Percentiles rank a stretch among this genome's conserved stretches.
phyloP scores from a whole-genome alignment of 192 early-diverging fungal genomes.

The Coemansia erecta region DNA sequence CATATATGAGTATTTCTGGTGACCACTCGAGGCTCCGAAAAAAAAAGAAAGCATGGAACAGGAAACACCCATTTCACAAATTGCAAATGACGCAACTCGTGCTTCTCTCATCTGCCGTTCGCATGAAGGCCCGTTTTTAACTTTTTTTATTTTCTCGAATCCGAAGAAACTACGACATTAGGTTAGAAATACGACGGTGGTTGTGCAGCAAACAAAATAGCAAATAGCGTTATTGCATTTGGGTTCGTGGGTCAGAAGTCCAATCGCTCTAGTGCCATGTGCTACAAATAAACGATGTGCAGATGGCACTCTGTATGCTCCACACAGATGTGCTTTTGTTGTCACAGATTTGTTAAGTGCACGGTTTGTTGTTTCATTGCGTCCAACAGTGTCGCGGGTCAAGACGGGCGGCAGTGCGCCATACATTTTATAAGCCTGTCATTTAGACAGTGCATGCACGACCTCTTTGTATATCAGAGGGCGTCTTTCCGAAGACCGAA shows the following conservation, averaged over 20 bases:
- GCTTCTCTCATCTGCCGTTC: neutral
- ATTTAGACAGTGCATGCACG: too few relatives aligned
- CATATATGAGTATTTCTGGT: conserved; percentile 1
- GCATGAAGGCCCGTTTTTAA: neutral
- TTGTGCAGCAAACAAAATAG: neutral
- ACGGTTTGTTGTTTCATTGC: neutral
- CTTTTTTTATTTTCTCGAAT: neutral
- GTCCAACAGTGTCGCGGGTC: too few relatives aligned
- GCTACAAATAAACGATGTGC: too few relatives aligned
- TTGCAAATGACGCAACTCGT: conserved; percentile 4
- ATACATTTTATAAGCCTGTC: conserved; percentile 2
- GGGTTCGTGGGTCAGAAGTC: too few relatives aligned
- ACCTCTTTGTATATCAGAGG: neutral
- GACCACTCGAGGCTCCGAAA: conserved; percentile 2
- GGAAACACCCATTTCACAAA: neutral
- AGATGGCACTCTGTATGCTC: too few relatives aligned
- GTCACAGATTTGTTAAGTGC: too few relatives aligned
- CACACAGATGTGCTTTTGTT: too few relatives aligned
- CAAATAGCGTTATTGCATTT: neutral
- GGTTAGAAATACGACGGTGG: too few relatives aligned
- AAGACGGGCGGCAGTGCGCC: neutral
- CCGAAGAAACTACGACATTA: neutral
- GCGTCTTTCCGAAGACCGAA: too few relatives aligned
- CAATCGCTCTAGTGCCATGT: too few relatives aligned
- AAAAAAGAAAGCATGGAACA: neutral